Evolutionary conservation across 208 protist genomes (phyloP).

Genomic region (Balamuthia mandrillaris): DNA sequence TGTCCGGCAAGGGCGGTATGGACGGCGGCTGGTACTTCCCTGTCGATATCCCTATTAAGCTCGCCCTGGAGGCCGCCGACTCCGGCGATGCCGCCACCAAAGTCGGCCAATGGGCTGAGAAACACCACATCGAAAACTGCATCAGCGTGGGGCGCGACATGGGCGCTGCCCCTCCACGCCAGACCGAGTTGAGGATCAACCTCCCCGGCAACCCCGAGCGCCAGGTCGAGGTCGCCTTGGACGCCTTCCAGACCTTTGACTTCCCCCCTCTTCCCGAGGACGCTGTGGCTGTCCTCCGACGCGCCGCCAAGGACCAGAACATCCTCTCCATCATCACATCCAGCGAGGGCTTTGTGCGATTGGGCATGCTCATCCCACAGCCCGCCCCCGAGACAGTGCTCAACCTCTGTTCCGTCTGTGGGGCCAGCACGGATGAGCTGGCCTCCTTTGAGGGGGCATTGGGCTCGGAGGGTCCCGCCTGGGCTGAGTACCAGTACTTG

Average conservation of each 20-base stretch:
- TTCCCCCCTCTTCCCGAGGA: constrained; percentile 51
- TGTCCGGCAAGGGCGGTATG: constrained; percentile 37
- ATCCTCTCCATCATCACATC: constrained; percentile 54
- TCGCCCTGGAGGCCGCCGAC: constrained; percentile 17
- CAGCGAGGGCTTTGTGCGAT: constrained; percentile 60
- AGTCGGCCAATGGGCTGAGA: constrained; percentile 17
- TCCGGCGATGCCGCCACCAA: background rate
- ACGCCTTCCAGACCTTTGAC: constrained; percentile 57
- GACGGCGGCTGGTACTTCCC: constrained; percentile 48
- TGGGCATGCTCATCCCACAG: constrained; percentile 49
- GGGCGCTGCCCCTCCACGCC: constrained; percentile 64
- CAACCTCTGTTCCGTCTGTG: background rate
- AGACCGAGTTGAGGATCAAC: constrained; percentile 61
- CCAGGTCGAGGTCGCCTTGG: constrained; percentile 47
- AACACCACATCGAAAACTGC: background rate
- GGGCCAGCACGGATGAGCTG: background rate
- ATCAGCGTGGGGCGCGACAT: constrained; percentile 60
- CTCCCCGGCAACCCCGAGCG: constrained; percentile 39
- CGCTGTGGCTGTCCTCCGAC: constrained; percentile 33
- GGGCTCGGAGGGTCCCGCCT: background rate
- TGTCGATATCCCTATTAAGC: background rate
- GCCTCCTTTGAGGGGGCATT: background rate
- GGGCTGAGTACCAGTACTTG: constrained; percentile 5
- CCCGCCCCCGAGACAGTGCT: background rate
- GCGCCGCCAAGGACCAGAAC: background rate